These are phyloP conservation scores for Solanum gracilifrons DNA, from an alignment of 257 asterid genomes.

Conservation along the genomic window DNA sequence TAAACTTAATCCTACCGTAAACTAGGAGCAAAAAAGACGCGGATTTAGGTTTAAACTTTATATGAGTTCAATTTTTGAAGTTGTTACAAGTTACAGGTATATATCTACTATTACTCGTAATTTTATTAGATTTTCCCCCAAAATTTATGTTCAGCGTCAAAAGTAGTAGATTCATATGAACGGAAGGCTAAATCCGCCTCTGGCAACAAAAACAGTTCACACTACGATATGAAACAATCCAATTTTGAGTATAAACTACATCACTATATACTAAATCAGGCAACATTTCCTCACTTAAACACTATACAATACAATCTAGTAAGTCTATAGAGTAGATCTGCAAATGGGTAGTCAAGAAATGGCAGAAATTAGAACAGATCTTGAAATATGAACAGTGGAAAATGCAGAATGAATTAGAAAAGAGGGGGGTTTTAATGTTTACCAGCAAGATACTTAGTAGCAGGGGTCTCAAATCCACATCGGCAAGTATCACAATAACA, in stretches of 20 bases:
- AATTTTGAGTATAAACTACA: no score
- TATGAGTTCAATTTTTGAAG: background rate
- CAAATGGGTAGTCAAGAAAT: background rate
- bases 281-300: no score
- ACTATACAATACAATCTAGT: background rate
- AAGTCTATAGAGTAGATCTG: background rate
- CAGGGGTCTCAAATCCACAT: constrained; percentile 61
- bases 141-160: background rate
- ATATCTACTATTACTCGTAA: background rate
- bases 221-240: background rate
- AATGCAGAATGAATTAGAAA: background rate
- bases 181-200: background rate
- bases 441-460: constrained; percentile 41
- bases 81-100: no score
- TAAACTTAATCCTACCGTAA: background rate
- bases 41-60: background rate
- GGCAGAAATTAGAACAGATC: background rate
- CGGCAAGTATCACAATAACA: constrained; percentile 74
- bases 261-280: no score
- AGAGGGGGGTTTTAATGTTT: background rate
- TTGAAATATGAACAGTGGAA: background rate
- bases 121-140: background rate
- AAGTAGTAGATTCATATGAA: background rate
- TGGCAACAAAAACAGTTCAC: background rate
- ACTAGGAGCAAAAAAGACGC: background rate